Base-by-base conservation (phyloP, 441 rosid genomes). In the Jatropha podagrica region DNA sequence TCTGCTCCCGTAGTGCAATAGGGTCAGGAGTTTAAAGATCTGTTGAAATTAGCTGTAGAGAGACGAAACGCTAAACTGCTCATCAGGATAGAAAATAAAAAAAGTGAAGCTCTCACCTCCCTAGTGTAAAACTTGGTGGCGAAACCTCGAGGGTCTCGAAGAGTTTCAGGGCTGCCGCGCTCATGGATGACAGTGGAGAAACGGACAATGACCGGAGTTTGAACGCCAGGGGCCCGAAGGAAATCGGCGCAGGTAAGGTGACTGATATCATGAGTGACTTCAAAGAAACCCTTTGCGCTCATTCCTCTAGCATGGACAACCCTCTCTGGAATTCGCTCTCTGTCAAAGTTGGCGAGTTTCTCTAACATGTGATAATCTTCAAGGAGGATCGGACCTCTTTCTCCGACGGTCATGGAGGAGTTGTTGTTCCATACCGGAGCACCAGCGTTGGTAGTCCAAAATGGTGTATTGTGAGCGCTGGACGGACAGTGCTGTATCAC, bases 231-330 rank as follows among this genome's bases (percentile, higher is more conserved):
- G 10, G 96, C 92, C 10, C 98, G 93, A 14, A 96, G 99, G 83
- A 96, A 96, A 83, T 96, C 99, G 68, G 99, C 99, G 78, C 92
- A 92, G 13, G 96, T 76, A 72, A 94, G 91, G 68, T 84, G 67
- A 62, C 97, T 82, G 72, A 96, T 78, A 68, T 92, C 92, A 42
- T 89, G 92, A 15, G 92, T 88, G 65, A 87, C 88, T 83, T 87
- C 92, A 60, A 88, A 88, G 81, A 88, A 88, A 32, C 90, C 92
- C 82, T 89, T 89, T 7, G 90, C 92, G 72, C 99, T 96, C 69
- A 98, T 98, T 68, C 99, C 97, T 83, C 99, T 86, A n/a, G 99
- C 99, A 80, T 96, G 98, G 83, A 96, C 99, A 27, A 96, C 99
- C 79, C 99, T 97, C 84, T 96, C 99, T 60, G 99, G 99, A 75